Base-by-base conservation (phyloP, 2,329 filamentous ascomycete genomes). In the Aspergillus sp. region DNA sequence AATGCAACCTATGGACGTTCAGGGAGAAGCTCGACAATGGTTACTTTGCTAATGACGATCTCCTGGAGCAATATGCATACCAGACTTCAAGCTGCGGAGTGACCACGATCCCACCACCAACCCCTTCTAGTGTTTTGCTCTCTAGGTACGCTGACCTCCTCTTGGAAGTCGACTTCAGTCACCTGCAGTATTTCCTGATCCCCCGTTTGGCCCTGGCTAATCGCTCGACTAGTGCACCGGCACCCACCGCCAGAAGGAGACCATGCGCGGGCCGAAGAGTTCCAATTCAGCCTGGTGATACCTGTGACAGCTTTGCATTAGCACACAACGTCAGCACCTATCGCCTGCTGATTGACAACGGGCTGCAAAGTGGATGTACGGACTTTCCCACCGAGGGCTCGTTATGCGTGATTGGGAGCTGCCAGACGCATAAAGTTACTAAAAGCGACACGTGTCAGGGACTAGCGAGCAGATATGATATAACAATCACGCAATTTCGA, bases 11-110 rank as follows among this genome's bases (percentile, higher is more conserved):
- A 3, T 13, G 8, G 23, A 54, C 7, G 4, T 54, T 54, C 13
- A 31, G 34, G 19, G 51, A 43, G 19, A 19, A 54, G 5, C 7
- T 54, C 6, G 23, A n/a, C 5, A 54, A 54, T 31, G 34, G 51
- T 13, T 45, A 23, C 25, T 45, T 43, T 1, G 54, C 28, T 2
- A 43, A 55, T 9, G 45, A 50, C 4, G 25, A 38, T 3, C 7
- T 54, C n/a, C 31, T 19, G 13, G 34, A 50, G 3, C 5, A 60
- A 15, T 60, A 43, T 15, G 3, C 17, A 41, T 28, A 19, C 3
- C 38, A 30, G n/a, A 55, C 57, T 2, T 50, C 43, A 3, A 60
- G 57, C 23, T 60, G 57, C 45, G 22, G 22, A 13, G 45, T 48
- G 4, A 49, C 51, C 25, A 43, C 31, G 15, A 17, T 41, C 7